Base-by-base conservation (phyloP, 768 basidiomycete species). In the Tulasnella sp. region DNA sequence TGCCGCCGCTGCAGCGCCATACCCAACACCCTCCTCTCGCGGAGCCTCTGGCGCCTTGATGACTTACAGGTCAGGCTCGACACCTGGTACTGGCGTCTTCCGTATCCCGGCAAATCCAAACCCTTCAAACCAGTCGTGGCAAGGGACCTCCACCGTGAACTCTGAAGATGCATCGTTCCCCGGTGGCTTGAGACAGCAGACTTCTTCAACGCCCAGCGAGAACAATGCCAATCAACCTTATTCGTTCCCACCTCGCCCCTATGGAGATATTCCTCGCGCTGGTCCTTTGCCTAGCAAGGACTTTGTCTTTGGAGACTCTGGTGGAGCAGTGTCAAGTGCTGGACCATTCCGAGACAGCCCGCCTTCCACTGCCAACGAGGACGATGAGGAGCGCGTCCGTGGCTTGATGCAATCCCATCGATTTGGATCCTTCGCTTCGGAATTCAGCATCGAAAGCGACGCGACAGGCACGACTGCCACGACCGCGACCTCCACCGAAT, bases 221-320 rank as follows among this genome's bases (percentile, higher is more conserved):
- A 25, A 64, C 58, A 64, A 34, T 64, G 15, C 58, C 58, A 69
- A 42, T 72, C 29, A 37, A 34, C 75, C 69, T 69, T 78, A 67
- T 67, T 22, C 69, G 17, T 76, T 34, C 70, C 74, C 77, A 54
- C 70, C 74, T 37, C 69, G 69, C 36, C 15, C 40, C 34, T 38
- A 67, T 74, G 36, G 67, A 29, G 58, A 67, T 74, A 42, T 74
- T 31, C 71, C 58, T 19, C 40, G 42, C 58, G 25, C 79, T 19
- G 79, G 79, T 39, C 79, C 79, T 6, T 78, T 79, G 36, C 79
- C 79, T 2, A 70, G 67, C 22, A 36, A 54, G 5, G 79, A 78
- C 76, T 79, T 79, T 70, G 67, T 70, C 64, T 79, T 79, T 36
- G 79, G 79, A 49, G 72, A 68, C 37, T 58, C 40, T 42, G 34